These are phyloP conservation scores for Aulographum hederae DNA, from an alignment of 2,329 filamentous ascomycete species.

Conservation along the genomic window DNA sequence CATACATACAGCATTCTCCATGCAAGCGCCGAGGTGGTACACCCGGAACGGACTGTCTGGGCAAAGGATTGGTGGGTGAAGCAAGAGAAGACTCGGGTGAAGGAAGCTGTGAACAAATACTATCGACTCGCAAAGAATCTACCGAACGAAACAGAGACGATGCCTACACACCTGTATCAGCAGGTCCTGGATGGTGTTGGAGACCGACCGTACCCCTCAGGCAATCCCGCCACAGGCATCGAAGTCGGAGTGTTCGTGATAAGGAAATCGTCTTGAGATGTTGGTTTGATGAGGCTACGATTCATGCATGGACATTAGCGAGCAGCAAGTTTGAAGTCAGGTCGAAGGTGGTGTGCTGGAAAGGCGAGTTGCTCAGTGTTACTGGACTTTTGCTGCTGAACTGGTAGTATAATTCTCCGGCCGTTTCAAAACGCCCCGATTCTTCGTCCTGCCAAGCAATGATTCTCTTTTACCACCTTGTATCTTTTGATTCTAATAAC, in stretches of 20 bases:
- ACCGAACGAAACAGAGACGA: slow-evolving; percentile 16
- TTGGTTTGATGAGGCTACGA: no score
- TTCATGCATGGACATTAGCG: no score
- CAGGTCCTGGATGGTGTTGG: slow-evolving; percentile 41
- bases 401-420: no score
- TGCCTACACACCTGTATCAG: slow-evolving; percentile 18
- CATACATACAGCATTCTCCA: slow-evolving; percentile 27
- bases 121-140: slow-evolving; percentile 28
- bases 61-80: slow-evolving; percentile 43
- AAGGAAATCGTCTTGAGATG: slow-evolving; percentile 10
- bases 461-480: no score
- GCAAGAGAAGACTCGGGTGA: slow-evolving; percentile 42
- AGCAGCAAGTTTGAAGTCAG: no score
- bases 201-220: slow-evolving; percentile 26
- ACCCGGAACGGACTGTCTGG: slow-evolving; percentile 36
- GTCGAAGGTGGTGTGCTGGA: no score
- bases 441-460: no score
- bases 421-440: no score
- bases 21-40: slow-evolving; percentile 30
- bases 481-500: no score
- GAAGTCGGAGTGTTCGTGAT: slow-evolving; percentile 31
- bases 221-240: slow-evolving; percentile 24
- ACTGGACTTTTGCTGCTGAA: no score
- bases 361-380: no score
- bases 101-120: slow-evolving; percentile 25